These are phyloP conservation scores for Larix kaempferi DNA, from an alignment of 75 land plant species.

Conservation along the genomic window DNA sequence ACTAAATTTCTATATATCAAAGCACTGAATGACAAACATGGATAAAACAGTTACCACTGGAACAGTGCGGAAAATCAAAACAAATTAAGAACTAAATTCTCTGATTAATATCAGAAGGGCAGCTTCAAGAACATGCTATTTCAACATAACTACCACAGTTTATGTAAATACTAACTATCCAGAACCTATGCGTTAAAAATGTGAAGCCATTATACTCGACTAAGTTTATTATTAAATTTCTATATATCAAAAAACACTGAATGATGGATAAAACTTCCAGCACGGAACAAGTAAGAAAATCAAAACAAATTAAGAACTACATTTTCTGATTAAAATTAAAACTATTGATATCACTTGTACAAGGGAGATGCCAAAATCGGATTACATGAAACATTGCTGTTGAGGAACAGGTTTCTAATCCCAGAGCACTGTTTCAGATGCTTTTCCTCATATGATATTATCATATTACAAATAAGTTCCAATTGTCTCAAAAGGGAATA, in stretches of 20 bases:
- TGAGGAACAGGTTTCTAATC: not conserved
- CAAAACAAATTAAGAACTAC: not conserved
- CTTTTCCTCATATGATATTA: not conserved
- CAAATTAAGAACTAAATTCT: not conserved
- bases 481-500: too few species aligned
- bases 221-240: too few species aligned
- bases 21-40: not conserved
- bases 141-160: not conserved
- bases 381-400: not conserved
- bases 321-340: not conserved
- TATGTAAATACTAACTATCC: not conserved
- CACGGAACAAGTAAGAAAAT: not conserved
- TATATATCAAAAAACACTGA: not conserved
- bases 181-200: not conserved
- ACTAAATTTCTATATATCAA: too few species aligned
- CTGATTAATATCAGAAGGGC: not conserved
- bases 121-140: not conserved
- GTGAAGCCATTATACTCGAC: not conserved
- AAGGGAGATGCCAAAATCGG: too few species aligned
- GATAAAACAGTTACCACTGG: not conserved
- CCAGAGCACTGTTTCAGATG: not conserved
- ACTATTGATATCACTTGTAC: too few species aligned
- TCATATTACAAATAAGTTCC: too few species aligned
- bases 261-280: not conserved
- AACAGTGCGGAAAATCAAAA: not conserved